Evolutionary conservation across 75 land plant species (phyloP).

Genomic region (Ceratopteris richardii): DNA sequence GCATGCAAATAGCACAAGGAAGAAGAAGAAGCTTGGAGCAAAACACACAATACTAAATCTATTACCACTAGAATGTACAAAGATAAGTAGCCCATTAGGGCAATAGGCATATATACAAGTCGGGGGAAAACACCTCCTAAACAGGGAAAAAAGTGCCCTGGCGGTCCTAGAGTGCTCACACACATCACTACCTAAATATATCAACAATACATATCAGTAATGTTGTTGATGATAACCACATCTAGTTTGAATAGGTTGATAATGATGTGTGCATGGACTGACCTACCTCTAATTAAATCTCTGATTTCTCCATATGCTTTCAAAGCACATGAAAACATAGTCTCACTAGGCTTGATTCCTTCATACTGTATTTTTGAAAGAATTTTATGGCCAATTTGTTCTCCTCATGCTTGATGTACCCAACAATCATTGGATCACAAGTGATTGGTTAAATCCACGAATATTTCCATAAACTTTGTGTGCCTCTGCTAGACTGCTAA

Average conservation of each 20-base stretch:
- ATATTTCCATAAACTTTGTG: constrained; percentile 35
- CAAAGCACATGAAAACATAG: not conserved
- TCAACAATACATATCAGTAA: constrained; percentile 11
- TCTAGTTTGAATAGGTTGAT: not conserved
- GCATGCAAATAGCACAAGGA: too few relatives aligned
- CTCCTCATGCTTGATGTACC: constrained; percentile 36
- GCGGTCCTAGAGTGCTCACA: too few relatives aligned
- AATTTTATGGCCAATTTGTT: constrained; percentile 27
- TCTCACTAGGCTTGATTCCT: not conserved
- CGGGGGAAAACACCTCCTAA: too few relatives aligned
- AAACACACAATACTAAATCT: too few relatives aligned
- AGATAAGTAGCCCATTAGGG: too few relatives aligned
- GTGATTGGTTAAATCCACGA: constrained; percentile 34
- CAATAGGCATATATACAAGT: too few relatives aligned
- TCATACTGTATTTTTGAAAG: constrained; percentile 42
- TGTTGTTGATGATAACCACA: constrained; percentile 2
- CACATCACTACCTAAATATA: too few relatives aligned
- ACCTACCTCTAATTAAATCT: not conserved
- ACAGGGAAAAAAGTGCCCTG: too few relatives aligned
- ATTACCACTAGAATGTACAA: too few relatives aligned
- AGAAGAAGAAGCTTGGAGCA: too few relatives aligned
- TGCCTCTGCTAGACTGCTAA: constrained; percentile 43
- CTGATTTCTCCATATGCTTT: not conserved
- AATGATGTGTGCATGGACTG: constrained; percentile 6
- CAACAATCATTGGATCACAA: constrained; percentile 56